Evolutionary conservation across 108 stramenopile species (phyloP), one percentile per base, ranked within the genome.

Genomic region (Fragilariopsis cylindrus): DNA sequence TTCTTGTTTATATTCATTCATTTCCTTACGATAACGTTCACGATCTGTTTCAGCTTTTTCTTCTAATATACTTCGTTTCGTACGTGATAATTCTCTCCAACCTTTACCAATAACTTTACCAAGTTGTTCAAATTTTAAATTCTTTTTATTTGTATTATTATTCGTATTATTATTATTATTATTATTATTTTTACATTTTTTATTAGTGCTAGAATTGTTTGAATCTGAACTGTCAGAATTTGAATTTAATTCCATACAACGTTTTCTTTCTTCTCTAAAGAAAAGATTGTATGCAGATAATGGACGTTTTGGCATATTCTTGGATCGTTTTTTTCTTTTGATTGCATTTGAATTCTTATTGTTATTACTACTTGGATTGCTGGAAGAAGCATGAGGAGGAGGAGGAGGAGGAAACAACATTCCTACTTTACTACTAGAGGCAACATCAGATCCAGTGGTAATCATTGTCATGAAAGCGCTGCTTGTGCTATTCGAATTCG

Each of bases 251-350:
- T 57, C 30, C 30, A 50, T 7, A 5, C 39, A 40, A 11, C 60
- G 60, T 44, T 67, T 67, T 46, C 73, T 64, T 65, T 74, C 73
- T 42, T 74, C 64, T 56, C 43, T 50, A 56, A 74, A 65, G 52
- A 55, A 74, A 8, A 74, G n/a, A 74, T 74, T 74, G 5, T 74
- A 74, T 0, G 73, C 73, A 5, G 73, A 74, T 39, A 65, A 49
- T 9, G 73, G 73, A 5, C 73, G 63, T 13, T 74, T 74, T 18
- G 73, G 73, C 55, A 43, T 39, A 55, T 18, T 21, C 7, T 18
- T 68, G 16, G 16, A 13, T 9, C 41, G 8, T 11, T 68, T 48
- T 6, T 21, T 18, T 7, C 21, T 43, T n/a, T 68, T 68, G 49
- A 42, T 57, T 42, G 39, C 39, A 12, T 40, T 62, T 7, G 60